These are phyloP conservation scores for Neurospora sp. DNA, from an alignment of 495 filamentous ascomycete species.

Conservation along the genomic window DNA sequence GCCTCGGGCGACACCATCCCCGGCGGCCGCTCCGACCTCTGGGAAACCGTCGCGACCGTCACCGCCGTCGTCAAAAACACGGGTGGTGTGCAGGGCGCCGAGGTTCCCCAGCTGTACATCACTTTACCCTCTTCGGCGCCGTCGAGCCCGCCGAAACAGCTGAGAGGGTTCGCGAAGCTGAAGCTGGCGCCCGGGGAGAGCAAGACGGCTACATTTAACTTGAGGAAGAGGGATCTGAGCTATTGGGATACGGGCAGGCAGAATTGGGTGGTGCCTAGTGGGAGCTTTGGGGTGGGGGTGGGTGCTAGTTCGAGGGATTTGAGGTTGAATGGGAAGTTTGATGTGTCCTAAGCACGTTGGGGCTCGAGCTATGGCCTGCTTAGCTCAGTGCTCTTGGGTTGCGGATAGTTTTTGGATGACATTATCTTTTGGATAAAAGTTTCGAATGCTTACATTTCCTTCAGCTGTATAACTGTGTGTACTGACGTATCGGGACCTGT, in stretches of 20 bases:
- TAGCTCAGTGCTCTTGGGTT: too few relatives aligned
- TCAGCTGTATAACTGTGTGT: background rate
- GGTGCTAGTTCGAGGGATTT: slow-evolving; percentile 45
- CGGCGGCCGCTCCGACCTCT: slow-evolving; percentile 58
- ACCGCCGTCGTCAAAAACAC: slow-evolving; percentile 56
- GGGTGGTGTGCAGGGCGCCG: slow-evolving; percentile 55
- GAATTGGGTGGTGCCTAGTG: slow-evolving; percentile 43
- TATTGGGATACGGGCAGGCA: slow-evolving; percentile 42
- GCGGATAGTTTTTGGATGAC: too few relatives aligned
- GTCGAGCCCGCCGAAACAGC: slow-evolving; percentile 39
- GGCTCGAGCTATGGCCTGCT: too few relatives aligned
- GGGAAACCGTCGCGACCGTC: slow-evolving; percentile 47
- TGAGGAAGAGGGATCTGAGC: slow-evolving; percentile 43
- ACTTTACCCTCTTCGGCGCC: slow-evolving; percentile 34
- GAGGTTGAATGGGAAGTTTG: slow-evolving; percentile 19
- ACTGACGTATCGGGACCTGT: background rate
- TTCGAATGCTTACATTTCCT: background rate
- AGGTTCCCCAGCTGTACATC: slow-evolving; percentile 62
- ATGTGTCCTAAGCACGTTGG: too few relatives aligned
- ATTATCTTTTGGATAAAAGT: background rate
- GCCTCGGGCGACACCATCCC: slow-evolving; percentile 49
- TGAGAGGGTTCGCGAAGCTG: slow-evolving; percentile 51
- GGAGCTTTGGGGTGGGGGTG: slow-evolving; percentile 35
- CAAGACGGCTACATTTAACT: slow-evolving; percentile 35
- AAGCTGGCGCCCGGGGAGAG: slow-evolving; percentile 32